These are phyloP conservation scores for Erigeron canadensis DNA, from an alignment of 129 eudicot genomes.

Conservation along the genomic window DNA sequence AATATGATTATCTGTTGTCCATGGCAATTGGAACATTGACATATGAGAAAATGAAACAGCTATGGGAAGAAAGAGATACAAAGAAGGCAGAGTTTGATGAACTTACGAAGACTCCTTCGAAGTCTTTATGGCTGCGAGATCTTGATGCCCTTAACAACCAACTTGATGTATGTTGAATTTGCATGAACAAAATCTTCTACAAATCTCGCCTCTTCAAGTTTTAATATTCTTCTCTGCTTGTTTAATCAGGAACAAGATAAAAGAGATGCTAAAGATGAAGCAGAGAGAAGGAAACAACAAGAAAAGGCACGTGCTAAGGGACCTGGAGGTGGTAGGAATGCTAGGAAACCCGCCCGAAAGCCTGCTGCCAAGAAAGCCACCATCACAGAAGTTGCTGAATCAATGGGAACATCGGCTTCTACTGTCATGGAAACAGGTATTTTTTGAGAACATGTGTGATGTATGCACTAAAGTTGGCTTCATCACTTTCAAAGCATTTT, in stretches of 20 bases:
- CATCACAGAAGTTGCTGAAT: constrained; percentile 34
- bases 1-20: constrained; percentile 79
- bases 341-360: constrained; percentile 31
- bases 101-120: constrained; percentile 48
- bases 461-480: not conserved
- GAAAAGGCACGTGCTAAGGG: constrained; percentile 35
- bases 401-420: constrained; percentile 39
- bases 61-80: constrained; percentile 52
- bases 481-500: not conserved
- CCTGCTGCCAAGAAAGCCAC: constrained; percentile 37
- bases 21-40: constrained; percentile 82
- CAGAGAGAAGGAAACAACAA: constrained; percentile 32
- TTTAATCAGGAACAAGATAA: constrained; percentile 59
- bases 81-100: constrained; percentile 56
- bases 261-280: constrained; percentile 53
- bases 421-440: constrained; percentile 9
- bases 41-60: constrained; percentile 62
- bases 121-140: constrained; percentile 67
- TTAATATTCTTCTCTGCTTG: not conserved
- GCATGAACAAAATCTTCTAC: not conserved
- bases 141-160: constrained; percentile 72
- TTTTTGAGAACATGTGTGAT: not conserved
- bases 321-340: constrained; percentile 40
- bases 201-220: not conserved
- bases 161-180: constrained; percentile 54